phyloP scores from a whole-genome alignment of 2,329 filamentous ascomycete species.

The Alternaria consortialis region DNA sequence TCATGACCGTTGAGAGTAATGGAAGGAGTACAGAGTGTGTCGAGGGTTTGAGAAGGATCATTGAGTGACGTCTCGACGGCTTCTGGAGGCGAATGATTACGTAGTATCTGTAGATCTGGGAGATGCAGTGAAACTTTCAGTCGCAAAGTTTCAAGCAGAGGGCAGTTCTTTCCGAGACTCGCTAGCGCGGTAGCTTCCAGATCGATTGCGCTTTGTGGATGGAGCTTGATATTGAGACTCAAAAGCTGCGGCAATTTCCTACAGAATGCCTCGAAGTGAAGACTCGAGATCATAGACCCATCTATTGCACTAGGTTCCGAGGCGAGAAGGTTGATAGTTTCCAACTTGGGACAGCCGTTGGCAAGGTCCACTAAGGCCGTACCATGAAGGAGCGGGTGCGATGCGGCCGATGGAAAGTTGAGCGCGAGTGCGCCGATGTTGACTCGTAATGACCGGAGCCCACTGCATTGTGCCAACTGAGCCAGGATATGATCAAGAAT shows the following conservation, averaged over 20 bases:
- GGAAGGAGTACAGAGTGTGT: background rate
- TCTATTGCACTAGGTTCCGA: slow-evolving; percentile 41
- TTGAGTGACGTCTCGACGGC: background rate
- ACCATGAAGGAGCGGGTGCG: slow-evolving; percentile 35
- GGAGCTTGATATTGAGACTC: slow-evolving; percentile 38
- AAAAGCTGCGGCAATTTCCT: slow-evolving; percentile 30
- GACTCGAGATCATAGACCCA: slow-evolving; percentile 35
- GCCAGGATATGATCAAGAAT: slow-evolving; percentile 35
- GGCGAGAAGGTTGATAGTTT: slow-evolving; percentile 38
- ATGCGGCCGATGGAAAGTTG: slow-evolving; percentile 35
- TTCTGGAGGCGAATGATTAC: background rate
- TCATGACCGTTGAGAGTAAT: slow-evolving; percentile 11
- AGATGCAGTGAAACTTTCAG: slow-evolving; percentile 39
- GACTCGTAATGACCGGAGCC: slow-evolving; percentile 35
- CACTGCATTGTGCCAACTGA: slow-evolving; percentile 26
- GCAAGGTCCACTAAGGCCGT: slow-evolving; percentile 32
- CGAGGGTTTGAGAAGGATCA: background rate
- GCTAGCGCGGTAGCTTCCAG: slow-evolving; percentile 38
- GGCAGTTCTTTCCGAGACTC: slow-evolving; percentile 39
- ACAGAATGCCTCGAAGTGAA: slow-evolving; percentile 43
- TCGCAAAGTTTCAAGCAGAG: slow-evolving; percentile 36
- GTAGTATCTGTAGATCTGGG: slow-evolving; percentile 14
- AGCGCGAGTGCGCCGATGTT: slow-evolving; percentile 35
- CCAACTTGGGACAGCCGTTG: slow-evolving; percentile 30
- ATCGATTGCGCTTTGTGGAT: slow-evolving; percentile 34